Evolutionary conservation across 2,329 filamentous ascomycete species (phyloP).

Genomic region (Rhynchosporium agropyri): DNA sequence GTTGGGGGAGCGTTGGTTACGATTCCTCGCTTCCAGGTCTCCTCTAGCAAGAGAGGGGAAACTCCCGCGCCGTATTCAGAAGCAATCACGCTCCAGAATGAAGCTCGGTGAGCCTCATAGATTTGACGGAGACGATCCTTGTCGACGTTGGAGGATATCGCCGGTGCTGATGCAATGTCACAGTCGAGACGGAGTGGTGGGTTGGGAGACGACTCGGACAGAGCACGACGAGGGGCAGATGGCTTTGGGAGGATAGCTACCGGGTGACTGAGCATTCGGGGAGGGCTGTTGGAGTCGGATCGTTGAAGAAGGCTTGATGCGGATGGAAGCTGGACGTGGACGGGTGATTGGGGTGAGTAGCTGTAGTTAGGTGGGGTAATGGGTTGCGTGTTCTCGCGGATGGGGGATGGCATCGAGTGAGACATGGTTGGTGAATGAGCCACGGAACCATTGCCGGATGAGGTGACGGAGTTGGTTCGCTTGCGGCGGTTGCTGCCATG

Average conservation of each 20-base stretch:
- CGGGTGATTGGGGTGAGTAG: conserved; percentile 42
- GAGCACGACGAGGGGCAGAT: conserved; percentile 48
- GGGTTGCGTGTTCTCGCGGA: conserved; percentile 46
- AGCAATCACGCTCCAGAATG: conserved; percentile 75
- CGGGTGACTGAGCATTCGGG: conserved; percentile 50
- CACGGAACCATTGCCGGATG: conserved; percentile 58
- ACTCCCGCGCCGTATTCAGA: conserved; percentile 69
- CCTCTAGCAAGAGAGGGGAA: conserved; percentile 66
- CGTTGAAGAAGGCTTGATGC: conserved; percentile 52
- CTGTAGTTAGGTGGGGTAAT: conserved; percentile 44
- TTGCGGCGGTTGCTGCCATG: conserved; percentile 81
- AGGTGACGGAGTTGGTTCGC: conserved; percentile 71
- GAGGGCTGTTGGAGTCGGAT: conserved; percentile 54
- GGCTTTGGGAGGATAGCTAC: conserved; percentile 70
- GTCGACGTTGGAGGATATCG: conserved; percentile 48
- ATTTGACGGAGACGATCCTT: conserved; percentile 68
- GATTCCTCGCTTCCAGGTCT: conserved; percentile 58
- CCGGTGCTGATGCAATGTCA: conserved; percentile 49
- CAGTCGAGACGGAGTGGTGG: conserved; percentile 62
- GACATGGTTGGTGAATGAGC: conserved; percentile 54
- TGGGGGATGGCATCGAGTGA: conserved; percentile 53
- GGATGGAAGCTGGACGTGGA: conserved; percentile 46
- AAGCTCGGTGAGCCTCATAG: conserved; percentile 68
- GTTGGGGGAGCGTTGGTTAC: conserved; percentile 42
- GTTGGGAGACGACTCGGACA: conserved; percentile 46